phyloP scores from a whole-genome alignment of 345 rosid genomes.

The Acer campestre region DNA sequence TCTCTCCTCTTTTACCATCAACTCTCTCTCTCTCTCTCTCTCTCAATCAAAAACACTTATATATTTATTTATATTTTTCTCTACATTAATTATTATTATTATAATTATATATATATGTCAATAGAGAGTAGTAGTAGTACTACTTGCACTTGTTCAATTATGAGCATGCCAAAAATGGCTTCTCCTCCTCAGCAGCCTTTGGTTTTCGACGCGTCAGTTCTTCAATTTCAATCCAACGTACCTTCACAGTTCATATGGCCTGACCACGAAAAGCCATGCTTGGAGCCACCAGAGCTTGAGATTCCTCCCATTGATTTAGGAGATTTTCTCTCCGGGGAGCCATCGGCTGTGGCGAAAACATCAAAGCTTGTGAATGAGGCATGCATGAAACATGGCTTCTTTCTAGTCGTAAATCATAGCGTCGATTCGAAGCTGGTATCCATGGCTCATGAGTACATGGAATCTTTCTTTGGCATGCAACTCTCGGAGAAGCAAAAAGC shows the following conservation, averaged over 20 bases:
- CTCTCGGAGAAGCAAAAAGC: conserved; percentile 61
- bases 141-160: background rate
- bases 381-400: conserved; percentile 79
- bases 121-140: background rate
- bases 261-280: conserved; percentile 66
- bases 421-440: conserved; percentile 52
- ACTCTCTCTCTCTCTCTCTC: conserved; percentile 6
- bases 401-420: conserved; percentile 74
- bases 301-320: conserved; percentile 71
- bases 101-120: background rate
- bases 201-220: conserved; percentile 58
- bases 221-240: conserved; percentile 48
- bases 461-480: conserved; percentile 58
- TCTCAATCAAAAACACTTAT: background rate
- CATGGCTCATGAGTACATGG: conserved; percentile 50
- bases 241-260: conserved; percentile 91
- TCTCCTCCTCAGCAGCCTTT: conserved; percentile 8
- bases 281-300: conserved; percentile 44
- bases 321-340: conserved; percentile 56
- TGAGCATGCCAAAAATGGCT: conserved; percentile 13
- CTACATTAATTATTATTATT: too few species aligned
- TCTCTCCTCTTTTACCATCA: background rate
- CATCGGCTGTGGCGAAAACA: conserved; percentile 41
- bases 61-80: too few species aligned
- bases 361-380: conserved; percentile 58